Conservation (phyloP, 345 rosid genomes). For the Abelmoschus esculentus region DNA sequence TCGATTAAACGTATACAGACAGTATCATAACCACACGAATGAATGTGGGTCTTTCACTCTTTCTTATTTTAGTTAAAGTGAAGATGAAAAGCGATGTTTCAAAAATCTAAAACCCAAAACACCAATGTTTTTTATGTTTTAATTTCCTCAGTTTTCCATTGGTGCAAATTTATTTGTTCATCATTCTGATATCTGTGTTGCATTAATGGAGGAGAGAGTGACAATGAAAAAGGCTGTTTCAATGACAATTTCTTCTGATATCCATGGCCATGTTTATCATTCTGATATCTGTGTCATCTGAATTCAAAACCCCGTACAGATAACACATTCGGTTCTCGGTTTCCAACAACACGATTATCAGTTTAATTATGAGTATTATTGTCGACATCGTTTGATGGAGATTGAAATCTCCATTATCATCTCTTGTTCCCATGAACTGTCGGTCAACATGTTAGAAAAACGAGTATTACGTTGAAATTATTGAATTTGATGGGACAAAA, state of each 20-base stretch:
- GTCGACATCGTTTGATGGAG: conserved; percentile 21
- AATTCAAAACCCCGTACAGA: background rate
- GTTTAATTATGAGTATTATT: conserved; percentile 8
- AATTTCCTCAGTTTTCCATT: conserved; percentile 18
- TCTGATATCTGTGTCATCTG: background rate
- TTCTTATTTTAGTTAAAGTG: too few relatives aligned
- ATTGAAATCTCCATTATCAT: conserved; percentile 16
- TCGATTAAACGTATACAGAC: too few relatives aligned
- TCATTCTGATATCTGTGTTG: conserved; percentile 25
- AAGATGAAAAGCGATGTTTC: too few relatives aligned
- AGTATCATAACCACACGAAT: too few relatives aligned
- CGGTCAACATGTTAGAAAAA: background rate
- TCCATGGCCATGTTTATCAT: too few relatives aligned
- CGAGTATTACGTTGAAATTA: too few relatives aligned
- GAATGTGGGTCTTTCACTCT: too few relatives aligned
- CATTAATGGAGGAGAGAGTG: conserved; percentile 24
- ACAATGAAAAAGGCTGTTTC: conserved; percentile 7
- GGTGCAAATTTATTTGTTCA: conserved; percentile 27
- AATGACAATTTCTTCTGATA: too few relatives aligned
- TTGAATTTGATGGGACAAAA: too few relatives aligned
- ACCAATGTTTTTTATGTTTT: too few relatives aligned
- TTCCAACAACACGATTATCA: background rate
- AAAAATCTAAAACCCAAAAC: too few relatives aligned
- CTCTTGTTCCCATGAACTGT: conserved; percentile 31
- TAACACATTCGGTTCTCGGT: conserved; percentile 10